phyloP scores from a whole-genome alignment of 495 filamentous ascomycete species.

The Podospora comata region DNA sequence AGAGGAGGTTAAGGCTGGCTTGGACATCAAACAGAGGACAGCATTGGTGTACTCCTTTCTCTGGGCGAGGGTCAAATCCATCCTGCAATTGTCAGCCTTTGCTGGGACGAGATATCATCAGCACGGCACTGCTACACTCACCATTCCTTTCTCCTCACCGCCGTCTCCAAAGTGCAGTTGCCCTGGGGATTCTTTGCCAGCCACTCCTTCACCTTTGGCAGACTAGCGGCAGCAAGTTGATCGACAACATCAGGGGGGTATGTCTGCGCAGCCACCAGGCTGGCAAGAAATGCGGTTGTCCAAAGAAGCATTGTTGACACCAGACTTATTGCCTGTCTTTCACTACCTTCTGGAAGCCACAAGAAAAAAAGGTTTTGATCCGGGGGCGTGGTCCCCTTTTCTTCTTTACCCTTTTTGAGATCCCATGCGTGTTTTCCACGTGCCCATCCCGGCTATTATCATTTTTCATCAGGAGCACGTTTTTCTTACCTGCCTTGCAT shows the following conservation, averaged over 20 bases:
- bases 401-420: background rate
- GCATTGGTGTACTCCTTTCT: constrained; percentile 59
- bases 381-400: background rate
- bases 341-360: background rate
- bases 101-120: background rate
- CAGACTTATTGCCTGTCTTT: background rate
- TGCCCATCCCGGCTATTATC: background rate
- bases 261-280: background rate
- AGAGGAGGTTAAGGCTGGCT: constrained; percentile 43
- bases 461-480: background rate
- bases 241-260: constrained; percentile 26
- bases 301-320: background rate
- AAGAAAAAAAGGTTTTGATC: background rate
- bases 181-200: constrained; percentile 29
- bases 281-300: constrained; percentile 6
- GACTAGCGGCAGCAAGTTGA: constrained; percentile 13
- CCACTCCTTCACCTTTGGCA: constrained; percentile 25
- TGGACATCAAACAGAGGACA: constrained; percentile 57
- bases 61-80: constrained; percentile 43
- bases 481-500: background rate
- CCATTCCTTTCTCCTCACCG: constrained; percentile 26
- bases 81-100: constrained; percentile 36
- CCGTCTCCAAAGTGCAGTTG: constrained; percentile 26
- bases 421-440: background rate
- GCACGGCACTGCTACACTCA: constrained; percentile 2